Evolutionary conservation across 2,329 filamentous ascomycete genomes (phyloP).

Genomic region (Verticillium nubilum): DNA sequence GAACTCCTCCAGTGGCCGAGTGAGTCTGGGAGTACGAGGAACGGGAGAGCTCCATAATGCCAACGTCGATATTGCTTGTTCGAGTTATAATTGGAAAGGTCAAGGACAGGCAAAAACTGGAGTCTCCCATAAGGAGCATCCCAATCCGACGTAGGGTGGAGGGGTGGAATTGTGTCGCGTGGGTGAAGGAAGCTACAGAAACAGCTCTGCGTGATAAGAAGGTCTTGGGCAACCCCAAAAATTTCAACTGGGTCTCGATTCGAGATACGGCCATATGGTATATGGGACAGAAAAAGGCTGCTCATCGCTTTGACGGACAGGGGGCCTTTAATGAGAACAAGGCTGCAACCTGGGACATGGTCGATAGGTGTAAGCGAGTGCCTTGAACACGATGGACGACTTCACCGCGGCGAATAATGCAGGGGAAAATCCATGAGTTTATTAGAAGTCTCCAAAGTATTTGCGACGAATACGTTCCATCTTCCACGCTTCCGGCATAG

Average conservation of each 20-base stretch:
- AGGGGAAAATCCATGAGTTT: background rate
- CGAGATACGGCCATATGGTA: slow-evolving; percentile 31
- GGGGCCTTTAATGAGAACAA: slow-evolving; percentile 22
- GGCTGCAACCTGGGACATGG: slow-evolving; percentile 28
- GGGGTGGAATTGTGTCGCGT: slow-evolving; percentile 35
- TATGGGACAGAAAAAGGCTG: slow-evolving; percentile 27
- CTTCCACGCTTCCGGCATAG: slow-evolving; percentile 8
- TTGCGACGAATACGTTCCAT: slow-evolving; percentile 14
- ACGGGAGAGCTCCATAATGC: slow-evolving; percentile 3
- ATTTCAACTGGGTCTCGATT: slow-evolving; percentile 25
- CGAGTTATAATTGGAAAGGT: slow-evolving; percentile 25
- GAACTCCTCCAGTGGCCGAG: background rate
- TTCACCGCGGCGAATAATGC: background rate
- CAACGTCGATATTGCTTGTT: slow-evolving; percentile 13
- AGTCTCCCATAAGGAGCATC: slow-evolving; percentile 20
- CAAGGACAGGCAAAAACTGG: slow-evolving; percentile 17
- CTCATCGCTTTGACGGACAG: slow-evolving; percentile 32
- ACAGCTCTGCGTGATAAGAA: slow-evolving; percentile 13
- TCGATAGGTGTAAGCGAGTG: slow-evolving; percentile 18
- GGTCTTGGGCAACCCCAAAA: slow-evolving; percentile 22
- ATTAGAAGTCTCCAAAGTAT: slow-evolving; percentile 13
- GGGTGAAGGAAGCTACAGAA: slow-evolving; percentile 3
- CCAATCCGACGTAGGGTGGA: slow-evolving; percentile 20
- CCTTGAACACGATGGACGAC: slow-evolving; percentile 1
- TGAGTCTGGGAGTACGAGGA: slow-evolving; percentile 23